These are phyloP conservation scores for Drechslera avenae DNA, from an alignment of 2,329 filamentous ascomycete species.

Conservation along the genomic window DNA sequence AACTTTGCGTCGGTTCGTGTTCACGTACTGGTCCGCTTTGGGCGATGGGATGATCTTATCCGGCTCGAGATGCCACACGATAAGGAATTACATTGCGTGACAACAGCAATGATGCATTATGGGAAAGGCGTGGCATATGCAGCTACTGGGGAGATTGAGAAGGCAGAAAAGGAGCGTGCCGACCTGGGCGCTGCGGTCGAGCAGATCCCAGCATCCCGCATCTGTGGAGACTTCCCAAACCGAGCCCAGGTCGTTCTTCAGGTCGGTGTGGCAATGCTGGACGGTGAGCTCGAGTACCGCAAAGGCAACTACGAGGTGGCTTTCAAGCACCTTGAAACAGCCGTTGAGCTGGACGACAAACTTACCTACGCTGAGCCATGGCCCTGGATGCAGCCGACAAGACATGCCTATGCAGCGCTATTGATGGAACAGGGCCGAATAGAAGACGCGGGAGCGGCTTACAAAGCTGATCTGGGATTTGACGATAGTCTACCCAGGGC, in stretches of 20 bases:
- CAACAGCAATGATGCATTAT: conserved; percentile 71
- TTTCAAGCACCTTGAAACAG: conserved; percentile 62
- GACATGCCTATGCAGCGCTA: conserved; percentile 73
- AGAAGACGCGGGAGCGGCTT: conserved; percentile 46
- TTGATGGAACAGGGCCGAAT: conserved; percentile 67
- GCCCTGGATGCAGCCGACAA: conserved; percentile 78
- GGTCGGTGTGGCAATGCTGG: conserved; percentile 67
- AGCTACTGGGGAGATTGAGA: conserved; percentile 59
- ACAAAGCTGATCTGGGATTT: conserved; percentile 50
- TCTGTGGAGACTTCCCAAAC: conserved; percentile 68
- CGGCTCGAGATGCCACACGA: conserved; percentile 63
- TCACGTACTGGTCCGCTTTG: conserved; percentile 75
- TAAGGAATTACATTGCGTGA: conserved; percentile 67
- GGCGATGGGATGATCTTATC: conserved; percentile 70
- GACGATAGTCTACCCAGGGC: conserved; percentile 64
- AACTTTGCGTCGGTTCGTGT: conserved; percentile 69
- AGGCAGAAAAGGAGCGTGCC: conserved; percentile 59
- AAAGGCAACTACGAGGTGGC: conserved; percentile 62
- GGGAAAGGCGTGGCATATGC: conserved; percentile 71
- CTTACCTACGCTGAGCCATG: conserved; percentile 76
- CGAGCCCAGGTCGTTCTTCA: conserved; percentile 66
- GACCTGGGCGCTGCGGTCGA: conserved; percentile 60
- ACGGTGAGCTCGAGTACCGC: conserved; percentile 76
- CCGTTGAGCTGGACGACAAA: conserved; percentile 65
- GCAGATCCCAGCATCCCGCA: conserved; percentile 63